Evolutionary conservation across 2,329 filamentous ascomycete genomes (phyloP).

Genomic region (Lecanicillium sp.): DNA sequence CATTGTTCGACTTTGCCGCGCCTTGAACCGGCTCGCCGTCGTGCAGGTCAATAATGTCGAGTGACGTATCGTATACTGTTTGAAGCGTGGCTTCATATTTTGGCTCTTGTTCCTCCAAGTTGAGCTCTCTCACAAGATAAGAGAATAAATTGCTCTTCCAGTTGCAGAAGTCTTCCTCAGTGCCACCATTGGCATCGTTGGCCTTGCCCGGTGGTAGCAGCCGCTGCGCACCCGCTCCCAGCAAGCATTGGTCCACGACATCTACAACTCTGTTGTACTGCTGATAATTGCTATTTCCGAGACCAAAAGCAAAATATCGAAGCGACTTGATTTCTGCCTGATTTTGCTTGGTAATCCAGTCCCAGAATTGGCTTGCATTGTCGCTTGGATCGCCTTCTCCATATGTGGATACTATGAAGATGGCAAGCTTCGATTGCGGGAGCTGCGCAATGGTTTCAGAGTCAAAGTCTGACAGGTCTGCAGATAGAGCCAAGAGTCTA

Average conservation of each 20-base stretch:
- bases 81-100: not conserved
- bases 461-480: conserved; percentile 40
- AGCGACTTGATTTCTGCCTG: conserved; percentile 13
- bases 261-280: conserved; percentile 28
- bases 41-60: not conserved
- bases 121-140: conserved; percentile 12
- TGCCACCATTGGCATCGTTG: conserved; percentile 22
- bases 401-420: conserved; percentile 30
- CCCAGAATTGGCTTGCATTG: conserved; percentile 23
- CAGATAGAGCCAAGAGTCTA: conserved; percentile 81
- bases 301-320: conserved; percentile 26
- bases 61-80: not conserved
- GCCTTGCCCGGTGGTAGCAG: conserved; percentile 20
- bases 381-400: conserved; percentile 33
- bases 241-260: conserved; percentile 16
- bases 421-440: conserved; percentile 16
- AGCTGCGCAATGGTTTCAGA: conserved; percentile 24
- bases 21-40: not conserved
- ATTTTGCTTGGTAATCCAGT: conserved; percentile 16
- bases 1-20: not conserved
- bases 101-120: conserved; percentile 2
- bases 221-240: conserved; percentile 17
- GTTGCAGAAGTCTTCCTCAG: conserved; percentile 27
- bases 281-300: conserved; percentile 30
- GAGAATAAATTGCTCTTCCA: conserved; percentile 24